A percentile compares a stretch with the other conserved stretches of the same genome.
Conservation (phyloP, 2,329 filamentous ascomycete species). For the Xylariales sp. region DNA sequence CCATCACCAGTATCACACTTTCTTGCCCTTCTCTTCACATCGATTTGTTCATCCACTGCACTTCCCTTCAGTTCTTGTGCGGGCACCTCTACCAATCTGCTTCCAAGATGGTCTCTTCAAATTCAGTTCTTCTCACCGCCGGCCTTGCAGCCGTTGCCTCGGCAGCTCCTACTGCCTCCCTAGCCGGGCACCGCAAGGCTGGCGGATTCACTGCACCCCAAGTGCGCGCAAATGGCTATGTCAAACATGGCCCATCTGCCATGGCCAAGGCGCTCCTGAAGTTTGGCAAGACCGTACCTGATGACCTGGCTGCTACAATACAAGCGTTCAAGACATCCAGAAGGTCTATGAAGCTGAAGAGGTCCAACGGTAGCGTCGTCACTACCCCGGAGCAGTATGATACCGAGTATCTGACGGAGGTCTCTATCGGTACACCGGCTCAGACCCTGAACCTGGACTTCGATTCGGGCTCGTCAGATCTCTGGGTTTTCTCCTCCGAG, state of each 20-base stretch:
- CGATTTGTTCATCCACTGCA: no score
- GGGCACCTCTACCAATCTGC: not conserved
- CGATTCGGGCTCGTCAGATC: conserved; percentile 30
- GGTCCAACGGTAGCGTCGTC: conserved; percentile 17
- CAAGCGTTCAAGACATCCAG: not conserved
- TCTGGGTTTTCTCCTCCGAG: conserved; percentile 29
- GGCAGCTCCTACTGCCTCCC: not conserved
- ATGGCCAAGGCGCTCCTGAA: not conserved
- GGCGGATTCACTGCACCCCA: not conserved
- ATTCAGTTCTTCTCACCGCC: not conserved
- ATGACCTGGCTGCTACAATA: not conserved
- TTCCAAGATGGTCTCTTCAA: not conserved
- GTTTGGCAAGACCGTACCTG: not conserved
- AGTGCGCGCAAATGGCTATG: not conserved
- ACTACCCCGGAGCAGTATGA: conserved; percentile 25
- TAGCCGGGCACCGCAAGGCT: not conserved
- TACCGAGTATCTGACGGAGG: conserved; percentile 26
- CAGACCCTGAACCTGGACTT: conserved; percentile 29
- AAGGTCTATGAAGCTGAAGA: not conserved
- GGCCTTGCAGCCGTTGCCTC: not conserved
- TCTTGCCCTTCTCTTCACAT: no score
- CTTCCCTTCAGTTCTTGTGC: no score
- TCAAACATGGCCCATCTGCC: not conserved
- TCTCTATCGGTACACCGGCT: conserved; percentile 27
- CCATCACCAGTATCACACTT: no score